These are phyloP conservation scores for Asterella californica DNA, from an alignment of 225 moss, liverwort and hornwort genomes.

Conservation along the genomic window DNA sequence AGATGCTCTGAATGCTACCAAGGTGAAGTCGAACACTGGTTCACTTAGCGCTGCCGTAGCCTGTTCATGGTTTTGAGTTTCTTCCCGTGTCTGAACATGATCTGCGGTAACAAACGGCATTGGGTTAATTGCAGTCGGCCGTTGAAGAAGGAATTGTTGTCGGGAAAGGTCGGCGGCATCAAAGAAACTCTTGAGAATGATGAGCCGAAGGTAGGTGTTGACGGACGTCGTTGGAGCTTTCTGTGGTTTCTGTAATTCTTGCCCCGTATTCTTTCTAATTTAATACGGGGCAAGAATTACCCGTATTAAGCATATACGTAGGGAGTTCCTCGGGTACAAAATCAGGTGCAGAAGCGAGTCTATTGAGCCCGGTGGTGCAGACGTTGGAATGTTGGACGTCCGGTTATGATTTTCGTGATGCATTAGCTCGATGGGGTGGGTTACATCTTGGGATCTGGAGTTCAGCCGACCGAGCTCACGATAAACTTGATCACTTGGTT, in stretches of 20 bases:
- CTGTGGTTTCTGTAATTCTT: background rate
- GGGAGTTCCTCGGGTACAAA: background rate
- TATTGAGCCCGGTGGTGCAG: background rate
- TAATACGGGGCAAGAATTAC: background rate
- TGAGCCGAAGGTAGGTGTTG: slow-evolving; percentile 66
- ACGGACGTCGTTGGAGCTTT: background rate
- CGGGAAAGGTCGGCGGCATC: slow-evolving; percentile 82
- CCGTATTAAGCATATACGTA: background rate
- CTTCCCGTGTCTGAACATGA: background rate
- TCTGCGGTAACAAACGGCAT: background rate
- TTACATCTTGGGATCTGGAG: background rate
- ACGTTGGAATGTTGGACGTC: too few species aligned
- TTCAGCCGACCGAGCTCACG: background rate
- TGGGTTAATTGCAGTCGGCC: slow-evolving; percentile 45
- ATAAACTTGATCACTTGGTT: background rate
- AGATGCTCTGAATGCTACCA: slow-evolving; percentile 93
- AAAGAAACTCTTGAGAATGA: slow-evolving; percentile 83
- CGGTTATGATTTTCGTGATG: too few species aligned
- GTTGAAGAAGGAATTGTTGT: slow-evolving; percentile 98
- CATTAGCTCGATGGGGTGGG: too few species aligned
- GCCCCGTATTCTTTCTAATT: background rate
- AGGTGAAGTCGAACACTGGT: slow-evolving; percentile 27
- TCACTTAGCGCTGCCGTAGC: background rate
- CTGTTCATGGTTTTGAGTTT: background rate
- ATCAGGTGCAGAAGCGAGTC: too few species aligned